A percentile compares a stretch with the other conserved stretches of the same genome.
Conservation (phyloP, 2,329 filamentous ascomycete species). For the Ophiostoma sp. region DNA sequence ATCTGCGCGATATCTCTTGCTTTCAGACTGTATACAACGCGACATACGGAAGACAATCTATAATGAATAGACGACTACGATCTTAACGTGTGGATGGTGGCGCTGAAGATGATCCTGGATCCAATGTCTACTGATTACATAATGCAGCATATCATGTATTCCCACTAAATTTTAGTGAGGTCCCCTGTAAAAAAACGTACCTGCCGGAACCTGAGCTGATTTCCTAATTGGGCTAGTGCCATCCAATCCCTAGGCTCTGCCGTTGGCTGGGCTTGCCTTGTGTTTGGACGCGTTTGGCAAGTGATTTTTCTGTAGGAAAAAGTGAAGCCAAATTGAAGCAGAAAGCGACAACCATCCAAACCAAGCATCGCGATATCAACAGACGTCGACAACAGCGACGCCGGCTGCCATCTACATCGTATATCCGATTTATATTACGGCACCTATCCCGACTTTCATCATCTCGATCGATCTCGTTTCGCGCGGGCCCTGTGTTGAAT, state of each 20-base stretch:
- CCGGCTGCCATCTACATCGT: background rate
- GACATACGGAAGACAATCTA: background rate
- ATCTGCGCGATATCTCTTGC: conserved; percentile 13
- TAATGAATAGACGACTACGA: conserved; percentile 20
- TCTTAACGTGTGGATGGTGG: background rate
- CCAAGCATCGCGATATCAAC: conserved; percentile 6
- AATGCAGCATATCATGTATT: background rate
- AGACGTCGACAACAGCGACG: background rate
- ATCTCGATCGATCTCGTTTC: background rate
- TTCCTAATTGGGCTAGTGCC: conserved; percentile 20
- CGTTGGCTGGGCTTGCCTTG: conserved; percentile 13
- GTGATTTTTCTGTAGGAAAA: conserved; percentile 10
- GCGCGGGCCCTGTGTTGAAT: background rate
- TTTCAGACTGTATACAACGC: background rate
- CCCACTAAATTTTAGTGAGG: background rate
- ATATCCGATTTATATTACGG: background rate
- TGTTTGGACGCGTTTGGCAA: conserved; percentile 23
- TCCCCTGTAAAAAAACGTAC: background rate
- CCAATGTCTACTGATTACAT: background rate
- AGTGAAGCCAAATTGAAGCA: conserved; percentile 13
- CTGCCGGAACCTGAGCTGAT: conserved; percentile 19
- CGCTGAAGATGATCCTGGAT: background rate
- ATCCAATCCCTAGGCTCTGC: background rate
- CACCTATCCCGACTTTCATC: background rate
- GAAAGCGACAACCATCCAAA: background rate